Base-by-base conservation (phyloP, 768 basidiomycete species). In the Fomitopsis serialis region DNA sequence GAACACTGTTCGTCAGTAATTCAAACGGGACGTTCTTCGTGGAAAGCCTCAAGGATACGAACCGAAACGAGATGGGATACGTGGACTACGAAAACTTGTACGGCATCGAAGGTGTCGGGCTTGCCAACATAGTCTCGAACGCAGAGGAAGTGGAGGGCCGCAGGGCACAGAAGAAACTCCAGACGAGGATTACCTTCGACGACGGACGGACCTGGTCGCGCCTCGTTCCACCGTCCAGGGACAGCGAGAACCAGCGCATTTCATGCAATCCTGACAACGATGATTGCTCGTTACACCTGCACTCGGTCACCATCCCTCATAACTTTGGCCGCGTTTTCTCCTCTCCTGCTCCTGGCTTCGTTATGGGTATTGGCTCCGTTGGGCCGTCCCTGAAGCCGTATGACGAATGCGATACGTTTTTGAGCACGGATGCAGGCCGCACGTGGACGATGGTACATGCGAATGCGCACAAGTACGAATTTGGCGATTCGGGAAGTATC, bases 1-100 rank as follows among this genome's bases (percentile, higher is more conserved):
- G 97, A 2, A 98, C 96, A 2, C 73, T 99, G 13, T 99, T 98
- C 74, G 87, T 96, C 51, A 90, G 87, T 71, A 97, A 98, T 69
- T 92, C 89, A 35, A 95, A 98, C 61, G 97, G 97, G 3, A 97
- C 94, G 13, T 95, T 83, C 70, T 99, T 98, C 67, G 88, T 93
- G 10, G 80, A 95, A 70, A 88, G 89, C 61, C 75, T 99, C 54
- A 81, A 85, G 70, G 86, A 96, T 63, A 98, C 97, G 4, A 98
- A 98, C 67, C 76, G 97, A 45, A 96, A 98, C 67, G 75, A 79
- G 43, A 69, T 76, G 54, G 97, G 95, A 10, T 97, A 83, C 54
- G 96, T 98, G 34, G 97, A 98, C 67, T 98, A 86, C 61, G 97
- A 99, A 72, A 82, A 80, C 54, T 68, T 95, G 34, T 87, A 87